Conservation (phyloP, 2,329 filamentous ascomycete species). For the Neonectria faginata region DNA sequence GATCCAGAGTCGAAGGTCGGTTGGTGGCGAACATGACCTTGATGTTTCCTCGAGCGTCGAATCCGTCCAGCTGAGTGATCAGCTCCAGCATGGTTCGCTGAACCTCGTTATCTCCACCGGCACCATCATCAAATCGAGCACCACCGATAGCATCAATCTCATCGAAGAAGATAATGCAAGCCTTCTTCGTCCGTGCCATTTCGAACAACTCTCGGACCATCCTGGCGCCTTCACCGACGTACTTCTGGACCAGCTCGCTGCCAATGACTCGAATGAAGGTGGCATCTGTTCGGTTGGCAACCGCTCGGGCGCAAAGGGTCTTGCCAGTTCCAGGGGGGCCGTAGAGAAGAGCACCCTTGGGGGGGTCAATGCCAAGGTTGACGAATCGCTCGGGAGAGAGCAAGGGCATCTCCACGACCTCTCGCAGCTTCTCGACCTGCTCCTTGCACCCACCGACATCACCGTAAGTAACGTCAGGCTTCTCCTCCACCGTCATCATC, state of each 20-base stretch:
- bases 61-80: conserved; percentile 96
- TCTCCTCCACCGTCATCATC: conserved; percentile 99
- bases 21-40: conserved; percentile 99
- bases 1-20: conserved; percentile 92
- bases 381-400: conserved; percentile 97
- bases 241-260: conserved; percentile 97
- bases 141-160: conserved; percentile 97
- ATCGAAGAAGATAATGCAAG: conserved; percentile 97
- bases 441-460: conserved; percentile 99
- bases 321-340: conserved; percentile 99
- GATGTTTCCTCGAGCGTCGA: conserved; percentile 97
- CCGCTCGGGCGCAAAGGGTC: conserved; percentile 95
- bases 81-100: conserved; percentile 98
- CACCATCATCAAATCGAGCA: conserved; percentile 95
- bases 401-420: conserved; percentile 98
- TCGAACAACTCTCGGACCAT: conserved; percentile 99
- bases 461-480: conserved; percentile 98
- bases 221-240: conserved; percentile 95
- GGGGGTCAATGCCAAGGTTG: conserved; percentile 97
- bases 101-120: conserved; percentile 96
- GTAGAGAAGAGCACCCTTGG: conserved; percentile 96
- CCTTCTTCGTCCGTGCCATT: conserved; percentile 99
- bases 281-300: conserved; percentile 97
- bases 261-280: conserved; percentile 99
- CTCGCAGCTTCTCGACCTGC: conserved; percentile 98